Base-by-base conservation (phyloP, 805 yeast species). In the Lipomyces kockii region DNA sequence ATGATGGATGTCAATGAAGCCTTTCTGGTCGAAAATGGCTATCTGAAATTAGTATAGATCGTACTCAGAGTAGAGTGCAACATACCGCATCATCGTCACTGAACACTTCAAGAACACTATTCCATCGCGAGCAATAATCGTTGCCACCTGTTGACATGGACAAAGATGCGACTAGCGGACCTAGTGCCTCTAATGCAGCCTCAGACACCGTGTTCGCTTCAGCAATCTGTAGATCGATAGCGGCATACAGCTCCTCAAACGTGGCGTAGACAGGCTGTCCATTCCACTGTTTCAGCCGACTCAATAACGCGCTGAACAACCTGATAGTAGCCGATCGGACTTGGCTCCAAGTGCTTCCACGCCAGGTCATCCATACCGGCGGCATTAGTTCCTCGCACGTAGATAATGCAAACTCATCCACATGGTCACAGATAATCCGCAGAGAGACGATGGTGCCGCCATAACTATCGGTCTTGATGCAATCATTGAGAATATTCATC, bases 181-280 rank as follows among this genome's bases (percentile, higher is more conserved):
- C 90, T 11, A 87, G 74, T 0, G 85, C 79, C 73, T 85, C 87
- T 17, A 88, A 72, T 0, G 86, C 80, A 2, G 85, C 78, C 22
- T 84, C 77, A 65, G 78, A 80, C n/a, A 85, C 62, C 17, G 52
- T 6, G 46, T 67, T 77, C 34, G 82, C 84, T 64, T 85, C 87
- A 56, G 83, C 81, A 34, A 76, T 76, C 3, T 74, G 65, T 2
- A 75, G 71, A 37, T 76, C 75, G n/a, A 79, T 69, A 17, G 78
- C 69, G 2, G 73, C 67, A 37, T 78, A 75, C 52, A 83, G 75
- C 14, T 77, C 60, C 2, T 75, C 66, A 72, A 80, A 74, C 27
- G 43, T 29, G 20, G n/a, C 37, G 12, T 25, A 34, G 17, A 17
- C 57, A 7, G 34, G 17, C 12, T 62, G 63, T n/a, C 56, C n/a